A percentile compares a stretch with the other conserved stretches of the same genome.
Evolutionary conservation across 176 grass and related monocot species (phyloP).

Genomic region (Avena sativa): DNA sequence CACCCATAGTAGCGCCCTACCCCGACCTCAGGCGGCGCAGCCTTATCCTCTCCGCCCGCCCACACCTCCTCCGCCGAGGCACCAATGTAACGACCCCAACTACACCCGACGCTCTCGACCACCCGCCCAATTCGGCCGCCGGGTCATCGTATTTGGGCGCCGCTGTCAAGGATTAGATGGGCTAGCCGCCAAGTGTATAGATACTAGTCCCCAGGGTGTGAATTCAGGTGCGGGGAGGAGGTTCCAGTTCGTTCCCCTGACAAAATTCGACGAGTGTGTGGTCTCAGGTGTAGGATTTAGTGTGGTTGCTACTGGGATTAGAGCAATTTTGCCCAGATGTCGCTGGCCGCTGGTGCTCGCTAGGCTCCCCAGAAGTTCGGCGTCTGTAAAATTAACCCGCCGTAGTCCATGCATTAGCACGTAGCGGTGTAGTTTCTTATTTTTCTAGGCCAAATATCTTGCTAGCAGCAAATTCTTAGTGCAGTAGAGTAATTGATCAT

Average conservation of each 20-base stretch:
- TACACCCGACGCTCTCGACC: not conserved
- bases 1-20: not conserved
- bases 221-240: not conserved
- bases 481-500: too few species aligned
- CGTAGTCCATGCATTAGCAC: too few species aligned
- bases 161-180: not conserved
- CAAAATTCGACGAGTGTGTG: not conserved
- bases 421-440: not conserved
- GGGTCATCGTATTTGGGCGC: not conserved
- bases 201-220: not conserved
- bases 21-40: slow-evolving; percentile 42
- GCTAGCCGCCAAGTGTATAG: not conserved
- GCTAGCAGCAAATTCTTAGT: too few species aligned
- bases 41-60: slow-evolving; percentile 58
- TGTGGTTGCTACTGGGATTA: too few species aligned
- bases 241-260: not conserved
- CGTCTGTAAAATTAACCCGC: too few species aligned
- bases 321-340: too few species aligned
- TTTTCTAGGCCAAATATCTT: not conserved
- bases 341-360: not conserved
- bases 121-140: not conserved
- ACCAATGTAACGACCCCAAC: not conserved
- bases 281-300: not conserved
- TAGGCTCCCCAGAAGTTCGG: not conserved
- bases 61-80: slow-evolving; percentile 8